Percentiles rank a stretch among this genome's conserved stretches.
Conservation (phyloP, 768 basidiomycete genomes). For the Mycena sanguinolenta region DNA sequence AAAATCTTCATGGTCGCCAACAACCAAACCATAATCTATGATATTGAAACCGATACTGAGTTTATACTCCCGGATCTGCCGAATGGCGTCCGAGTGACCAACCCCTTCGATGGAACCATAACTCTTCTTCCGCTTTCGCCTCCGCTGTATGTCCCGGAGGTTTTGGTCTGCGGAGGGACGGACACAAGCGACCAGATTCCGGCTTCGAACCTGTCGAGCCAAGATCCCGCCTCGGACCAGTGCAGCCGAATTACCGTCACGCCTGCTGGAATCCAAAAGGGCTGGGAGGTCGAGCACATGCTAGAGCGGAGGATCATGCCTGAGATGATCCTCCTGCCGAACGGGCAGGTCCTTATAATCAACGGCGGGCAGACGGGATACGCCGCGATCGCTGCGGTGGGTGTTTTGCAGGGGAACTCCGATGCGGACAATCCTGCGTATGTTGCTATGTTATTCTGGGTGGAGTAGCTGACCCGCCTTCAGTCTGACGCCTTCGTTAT, state of each 20-base stretch:
- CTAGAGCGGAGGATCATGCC: conserved; percentile 68
- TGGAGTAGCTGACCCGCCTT: no score
- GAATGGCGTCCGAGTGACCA: conserved; percentile 24
- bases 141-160: conserved; percentile 29
- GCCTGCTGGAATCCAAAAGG: conserved; percentile 37
- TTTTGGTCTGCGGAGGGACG: conserved; percentile 38
- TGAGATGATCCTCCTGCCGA: conserved; percentile 57
- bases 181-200: conserved; percentile 42
- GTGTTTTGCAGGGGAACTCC: conserved; percentile 51
- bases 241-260: conserved; percentile 57
- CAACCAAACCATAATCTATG: conserved; percentile 37
- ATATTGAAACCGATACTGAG: conserved; percentile 31
- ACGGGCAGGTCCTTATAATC: conserved; percentile 53
- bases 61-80: conserved; percentile 31
- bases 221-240: conserved; percentile 57
- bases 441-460: conserved; percentile 25
- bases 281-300: conserved; percentile 61
- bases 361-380: conserved; percentile 62
- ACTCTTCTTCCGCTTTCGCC: conserved; percentile 33
- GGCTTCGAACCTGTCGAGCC: conserved; percentile 61
- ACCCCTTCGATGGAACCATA: conserved; percentile 34
- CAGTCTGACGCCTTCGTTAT: conserved; percentile 52
- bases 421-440: conserved; percentile 62
- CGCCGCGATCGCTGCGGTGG: conserved; percentile 40
- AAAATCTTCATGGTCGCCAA: conserved; percentile 34